These are phyloP conservation scores for Phlegmacium glaucopus DNA, from an alignment of 768 basidiomycete species.

Conservation along the genomic window DNA sequence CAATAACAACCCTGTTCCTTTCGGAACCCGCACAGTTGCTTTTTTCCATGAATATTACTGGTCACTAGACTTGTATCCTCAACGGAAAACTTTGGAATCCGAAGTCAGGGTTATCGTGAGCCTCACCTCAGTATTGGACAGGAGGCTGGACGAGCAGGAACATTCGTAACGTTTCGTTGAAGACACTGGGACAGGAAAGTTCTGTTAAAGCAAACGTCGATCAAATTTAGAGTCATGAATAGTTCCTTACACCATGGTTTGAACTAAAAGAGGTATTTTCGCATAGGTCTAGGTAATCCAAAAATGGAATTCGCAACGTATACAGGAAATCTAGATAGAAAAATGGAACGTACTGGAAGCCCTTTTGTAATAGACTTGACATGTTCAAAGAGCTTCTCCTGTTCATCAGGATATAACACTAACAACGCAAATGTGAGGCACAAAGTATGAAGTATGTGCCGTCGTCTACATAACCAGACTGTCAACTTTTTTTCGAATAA, in stretches of 20 bases:
- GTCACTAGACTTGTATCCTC: constrained; percentile 43
- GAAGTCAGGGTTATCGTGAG: background rate
- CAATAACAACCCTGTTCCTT: constrained; percentile 36
- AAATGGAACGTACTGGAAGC: constrained; percentile 17
- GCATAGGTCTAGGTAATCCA: constrained; percentile 32
- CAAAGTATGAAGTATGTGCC: constrained; percentile 33
- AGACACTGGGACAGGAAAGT: constrained; percentile 29
- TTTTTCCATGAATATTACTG: constrained; percentile 35
- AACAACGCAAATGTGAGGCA: constrained; percentile 39
- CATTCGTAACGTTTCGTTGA: constrained; percentile 48
- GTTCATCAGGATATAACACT: constrained; percentile 41
- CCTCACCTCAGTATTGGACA: background rate
- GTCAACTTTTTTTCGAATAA: too few relatives aligned
- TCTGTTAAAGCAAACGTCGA: background rate
- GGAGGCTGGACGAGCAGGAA: constrained; percentile 31
- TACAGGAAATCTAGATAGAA: background rate
- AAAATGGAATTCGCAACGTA: background rate
- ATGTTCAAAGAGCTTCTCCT: constrained; percentile 40
- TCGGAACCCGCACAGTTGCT: constrained; percentile 37
- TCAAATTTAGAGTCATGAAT: background rate
- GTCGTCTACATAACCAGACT: background rate
- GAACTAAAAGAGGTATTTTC: constrained; percentile 35
- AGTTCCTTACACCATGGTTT: constrained; percentile 33
- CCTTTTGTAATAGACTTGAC: constrained; percentile 25
- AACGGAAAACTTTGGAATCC: constrained; percentile 43